phyloP scores from a whole-genome alignment of 768 basidiomycete genomes.

The Lactarius hatsudake region DNA sequence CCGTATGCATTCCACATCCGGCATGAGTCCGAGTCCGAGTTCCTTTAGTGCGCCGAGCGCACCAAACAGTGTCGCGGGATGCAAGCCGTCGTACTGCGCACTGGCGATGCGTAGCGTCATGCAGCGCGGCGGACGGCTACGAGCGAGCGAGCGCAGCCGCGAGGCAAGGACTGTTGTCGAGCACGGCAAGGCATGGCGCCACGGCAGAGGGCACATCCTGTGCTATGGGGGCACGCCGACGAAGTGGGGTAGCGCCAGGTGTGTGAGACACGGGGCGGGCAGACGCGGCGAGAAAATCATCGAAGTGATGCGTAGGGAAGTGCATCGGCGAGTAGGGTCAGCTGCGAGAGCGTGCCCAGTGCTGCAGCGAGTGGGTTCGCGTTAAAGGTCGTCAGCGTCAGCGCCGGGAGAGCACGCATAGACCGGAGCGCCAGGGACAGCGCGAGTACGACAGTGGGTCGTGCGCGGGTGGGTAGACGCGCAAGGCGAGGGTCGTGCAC shows the following conservation, averaged over 20 bases:
- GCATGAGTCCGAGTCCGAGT: slow-evolving; percentile 24
- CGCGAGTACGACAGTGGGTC: slow-evolving; percentile 25
- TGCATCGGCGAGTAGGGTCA: slow-evolving; percentile 30
- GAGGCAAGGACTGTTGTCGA: slow-evolving; percentile 31
- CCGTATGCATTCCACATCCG: slow-evolving; percentile 34
- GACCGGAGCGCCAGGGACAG: slow-evolving; percentile 35
- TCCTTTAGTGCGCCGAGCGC: slow-evolving; percentile 29
- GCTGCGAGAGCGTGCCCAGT: slow-evolving; percentile 27
- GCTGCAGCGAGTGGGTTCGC: slow-evolving; percentile 30
- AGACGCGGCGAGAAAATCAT: slow-evolving; percentile 32
- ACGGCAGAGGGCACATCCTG: slow-evolving; percentile 24
- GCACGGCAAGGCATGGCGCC: slow-evolving; percentile 24
- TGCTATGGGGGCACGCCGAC: slow-evolving; percentile 7
- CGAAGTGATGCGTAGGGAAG: slow-evolving; percentile 24
- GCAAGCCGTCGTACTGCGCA: slow-evolving; percentile 37
- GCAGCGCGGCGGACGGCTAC: slow-evolving; percentile 30
- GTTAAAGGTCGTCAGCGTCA: slow-evolving; percentile 32
- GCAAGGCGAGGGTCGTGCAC: slow-evolving; percentile 4
- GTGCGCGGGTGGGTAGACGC: slow-evolving; percentile 19
- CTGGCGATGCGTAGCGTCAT: slow-evolving; percentile 31
- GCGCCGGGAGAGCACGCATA: slow-evolving; percentile 33
- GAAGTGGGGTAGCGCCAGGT: slow-evolving; percentile 17
- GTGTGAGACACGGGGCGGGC: slow-evolving; percentile 24
- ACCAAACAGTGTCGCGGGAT: slow-evolving; percentile 33
- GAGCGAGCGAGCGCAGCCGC: slow-evolving; percentile 29